Conservation (phyloP, 257 asterid genomes). For the Thymus quinquecostatus region DNA sequence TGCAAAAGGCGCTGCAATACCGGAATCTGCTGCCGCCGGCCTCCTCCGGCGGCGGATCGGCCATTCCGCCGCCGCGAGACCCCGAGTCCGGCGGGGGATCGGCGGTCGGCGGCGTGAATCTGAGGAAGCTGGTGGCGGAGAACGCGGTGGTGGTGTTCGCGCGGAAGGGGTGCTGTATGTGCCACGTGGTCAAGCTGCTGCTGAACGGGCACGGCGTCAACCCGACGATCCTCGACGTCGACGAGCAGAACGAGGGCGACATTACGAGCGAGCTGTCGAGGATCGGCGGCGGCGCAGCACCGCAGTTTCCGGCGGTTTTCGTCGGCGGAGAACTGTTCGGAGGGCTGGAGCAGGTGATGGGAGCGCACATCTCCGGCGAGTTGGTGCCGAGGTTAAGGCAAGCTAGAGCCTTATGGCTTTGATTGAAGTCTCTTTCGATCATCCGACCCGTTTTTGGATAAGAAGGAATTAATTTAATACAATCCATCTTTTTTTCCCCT, state of each 20-base stretch:
- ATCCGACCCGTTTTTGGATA: slow-evolving; percentile 11
- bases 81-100: slow-evolving; percentile 7
- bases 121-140: slow-evolving; percentile 52
- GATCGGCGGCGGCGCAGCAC: slow-evolving; percentile 26
- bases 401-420: slow-evolving; percentile 88
- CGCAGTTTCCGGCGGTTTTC: slow-evolving; percentile 69
- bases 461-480: background rate
- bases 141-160: slow-evolving; percentile 73
- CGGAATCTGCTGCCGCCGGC: slow-evolving; percentile 37
- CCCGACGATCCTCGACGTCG: slow-evolving; percentile 56
- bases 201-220: slow-evolving; percentile 73
- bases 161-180: slow-evolving; percentile 79
- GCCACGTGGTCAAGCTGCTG: slow-evolving; percentile 69
- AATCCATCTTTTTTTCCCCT: no score
- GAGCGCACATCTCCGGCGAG: slow-evolving; percentile 79
- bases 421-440: slow-evolving; percentile 8
- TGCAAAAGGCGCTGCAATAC: slow-evolving; percentile 57
- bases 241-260: slow-evolving; percentile 49
- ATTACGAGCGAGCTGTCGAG: slow-evolving; percentile 35
- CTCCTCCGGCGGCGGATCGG: slow-evolving; percentile 24
- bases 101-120: background rate
- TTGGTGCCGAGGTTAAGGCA: slow-evolving; percentile 70
- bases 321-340: slow-evolving; percentile 83
- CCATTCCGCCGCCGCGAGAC: slow-evolving; percentile 25
- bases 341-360: slow-evolving; percentile 75